These are phyloP conservation scores for Botryotinia globosa DNA, from an alignment of 2,329 filamentous ascomycete species.

Conservation along the genomic window DNA sequence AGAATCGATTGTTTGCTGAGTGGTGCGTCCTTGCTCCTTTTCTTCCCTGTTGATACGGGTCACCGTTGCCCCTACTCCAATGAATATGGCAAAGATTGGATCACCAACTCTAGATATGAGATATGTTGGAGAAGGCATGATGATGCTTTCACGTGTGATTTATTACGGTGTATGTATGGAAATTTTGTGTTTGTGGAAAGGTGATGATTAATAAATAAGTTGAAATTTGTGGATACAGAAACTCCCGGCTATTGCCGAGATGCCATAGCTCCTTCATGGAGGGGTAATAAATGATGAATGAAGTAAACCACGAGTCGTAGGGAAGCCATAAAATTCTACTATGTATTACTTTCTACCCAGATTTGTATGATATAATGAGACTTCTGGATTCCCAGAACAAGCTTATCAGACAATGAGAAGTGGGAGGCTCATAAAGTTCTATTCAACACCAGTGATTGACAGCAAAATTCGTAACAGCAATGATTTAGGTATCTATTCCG, in stretches of 20 bases:
- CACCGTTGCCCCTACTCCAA: conserved; percentile 51
- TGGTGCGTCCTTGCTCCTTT: conserved; percentile 41
- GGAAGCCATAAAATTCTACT: not conserved
- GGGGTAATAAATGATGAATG: not conserved
- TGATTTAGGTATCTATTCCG: not conserved
- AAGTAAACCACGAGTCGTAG: not conserved
- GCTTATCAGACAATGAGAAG: no score
- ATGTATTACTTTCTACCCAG: not conserved
- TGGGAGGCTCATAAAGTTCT: no score
- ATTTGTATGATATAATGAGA: not conserved
- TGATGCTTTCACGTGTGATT: not conserved
- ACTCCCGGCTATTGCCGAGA: conserved; percentile 12
- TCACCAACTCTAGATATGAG: conserved; percentile 47
- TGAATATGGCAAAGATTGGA: conserved; percentile 52
- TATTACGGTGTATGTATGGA: not conserved
- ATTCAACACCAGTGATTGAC: not conserved
- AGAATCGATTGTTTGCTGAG: conserved; percentile 36
- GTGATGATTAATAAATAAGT: not conserved
- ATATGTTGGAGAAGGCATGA: conserved; percentile 36
- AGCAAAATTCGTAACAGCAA: not conserved
- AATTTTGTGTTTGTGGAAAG: not conserved
- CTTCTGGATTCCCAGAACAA: not conserved
- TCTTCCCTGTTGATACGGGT: conserved; percentile 55
- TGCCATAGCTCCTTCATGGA: conserved; percentile 14
- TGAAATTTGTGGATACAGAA: conserved; percentile 10